These are phyloP conservation scores for Paramyrothecium roridum DNA, from an alignment of 2,329 filamentous ascomycete genomes.

Conservation along the genomic window DNA sequence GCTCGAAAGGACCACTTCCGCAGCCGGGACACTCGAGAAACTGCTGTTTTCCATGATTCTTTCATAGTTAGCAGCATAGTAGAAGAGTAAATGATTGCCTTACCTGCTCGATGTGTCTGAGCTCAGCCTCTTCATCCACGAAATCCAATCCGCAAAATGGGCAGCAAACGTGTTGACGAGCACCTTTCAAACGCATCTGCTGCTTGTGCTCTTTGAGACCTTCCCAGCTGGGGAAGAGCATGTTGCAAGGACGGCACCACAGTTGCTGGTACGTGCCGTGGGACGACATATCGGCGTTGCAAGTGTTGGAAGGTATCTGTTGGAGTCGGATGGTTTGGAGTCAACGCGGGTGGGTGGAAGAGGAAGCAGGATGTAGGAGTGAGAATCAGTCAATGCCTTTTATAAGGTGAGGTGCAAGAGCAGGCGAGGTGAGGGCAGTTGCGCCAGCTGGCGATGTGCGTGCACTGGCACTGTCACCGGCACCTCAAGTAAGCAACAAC, in stretches of 20 bases:
- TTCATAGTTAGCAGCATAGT: no score
- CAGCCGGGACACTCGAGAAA: conserved; percentile 47
- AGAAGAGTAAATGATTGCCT: conserved; percentile 3
- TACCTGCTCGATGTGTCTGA: conserved; percentile 32
- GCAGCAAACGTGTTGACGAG: conserved; percentile 30
- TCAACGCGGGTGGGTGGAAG: not conserved
- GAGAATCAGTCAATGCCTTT: no score
- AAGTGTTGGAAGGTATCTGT: no score
- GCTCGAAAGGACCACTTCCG: conserved; percentile 27
- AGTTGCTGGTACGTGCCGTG: conserved; percentile 8
- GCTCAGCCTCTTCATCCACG: conserved; percentile 23
- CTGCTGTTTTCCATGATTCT: conserved; percentile 37
- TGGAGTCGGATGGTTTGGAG: no score
- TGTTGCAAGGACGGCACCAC: conserved; percentile 25
- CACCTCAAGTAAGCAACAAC: not conserved
- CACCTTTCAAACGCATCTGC: conserved; percentile 17
- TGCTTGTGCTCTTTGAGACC: conserved; percentile 24
- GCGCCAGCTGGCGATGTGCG: not conserved
- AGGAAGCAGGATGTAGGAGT: no score
- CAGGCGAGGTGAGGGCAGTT: no score
- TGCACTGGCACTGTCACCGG: not conserved
- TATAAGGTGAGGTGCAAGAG: not conserved
- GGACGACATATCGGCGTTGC: no score
- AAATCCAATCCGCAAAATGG: conserved; percentile 34
- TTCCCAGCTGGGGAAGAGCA: conserved; percentile 19